Conservation (phyloP, 148 eudicot genomes). For the Tetragonia tetragonoides region DNA sequence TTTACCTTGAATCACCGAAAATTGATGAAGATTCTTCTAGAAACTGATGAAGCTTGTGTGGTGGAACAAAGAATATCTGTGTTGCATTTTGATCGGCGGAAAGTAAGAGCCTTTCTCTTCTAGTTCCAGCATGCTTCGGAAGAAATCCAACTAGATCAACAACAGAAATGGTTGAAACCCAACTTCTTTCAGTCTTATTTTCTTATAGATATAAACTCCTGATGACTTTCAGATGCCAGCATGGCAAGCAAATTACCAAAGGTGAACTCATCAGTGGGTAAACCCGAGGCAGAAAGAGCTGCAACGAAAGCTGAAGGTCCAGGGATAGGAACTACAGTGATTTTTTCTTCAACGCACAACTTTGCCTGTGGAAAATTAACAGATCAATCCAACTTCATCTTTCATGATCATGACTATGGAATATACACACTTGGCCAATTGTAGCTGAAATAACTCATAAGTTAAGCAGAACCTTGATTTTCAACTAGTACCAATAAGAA, state of each 20-base stretch:
- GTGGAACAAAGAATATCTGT: slow-evolving; percentile 94
- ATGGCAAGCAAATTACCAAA: slow-evolving; percentile 51
- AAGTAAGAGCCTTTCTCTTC: slow-evolving; percentile 68
- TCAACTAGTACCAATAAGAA: background rate
- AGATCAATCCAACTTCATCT: background rate
- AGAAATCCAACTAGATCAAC: slow-evolving; percentile 83
- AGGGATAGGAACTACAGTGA: slow-evolving; percentile 80
- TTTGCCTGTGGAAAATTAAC: slow-evolving; percentile 47
- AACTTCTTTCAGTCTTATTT: background rate
- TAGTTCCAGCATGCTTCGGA: slow-evolving; percentile 68
- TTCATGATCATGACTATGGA: background rate
- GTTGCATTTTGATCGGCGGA: slow-evolving; percentile 67
- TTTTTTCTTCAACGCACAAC: slow-evolving; percentile 62
- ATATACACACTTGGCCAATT: background rate
- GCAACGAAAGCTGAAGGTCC: slow-evolving; percentile 89
- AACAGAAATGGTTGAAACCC: background rate
- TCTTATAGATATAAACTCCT: background rate
- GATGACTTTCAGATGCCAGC: slow-evolving; percentile 2
- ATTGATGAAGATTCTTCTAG: slow-evolving; percentile 69
- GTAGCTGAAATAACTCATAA: background rate
- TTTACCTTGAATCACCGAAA: slow-evolving; percentile 71
- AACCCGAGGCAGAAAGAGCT: slow-evolving; percentile 91
- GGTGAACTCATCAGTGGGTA: slow-evolving; percentile 82
- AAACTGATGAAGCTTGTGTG: slow-evolving; percentile 79
- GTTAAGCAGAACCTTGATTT: background rate